These are phyloP conservation scores for Ophiocordyceps camponoti-leonardi DNA, from an alignment of 2,329 filamentous ascomycete genomes.

Conservation along the genomic window DNA sequence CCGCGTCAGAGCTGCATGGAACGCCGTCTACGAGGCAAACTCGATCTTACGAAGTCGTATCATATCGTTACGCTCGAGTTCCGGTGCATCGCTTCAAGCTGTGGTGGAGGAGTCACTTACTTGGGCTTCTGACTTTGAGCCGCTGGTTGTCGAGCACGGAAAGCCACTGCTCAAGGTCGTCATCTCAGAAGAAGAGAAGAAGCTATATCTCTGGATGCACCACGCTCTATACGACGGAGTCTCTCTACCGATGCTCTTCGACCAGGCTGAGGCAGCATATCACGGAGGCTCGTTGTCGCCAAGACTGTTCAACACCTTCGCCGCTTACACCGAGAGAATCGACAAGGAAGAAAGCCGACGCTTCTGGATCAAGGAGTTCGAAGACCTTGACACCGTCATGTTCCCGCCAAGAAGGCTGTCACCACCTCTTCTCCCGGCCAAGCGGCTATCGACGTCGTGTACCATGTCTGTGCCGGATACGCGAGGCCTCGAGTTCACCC, in stretches of 20 bases:
- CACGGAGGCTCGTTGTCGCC: not conserved
- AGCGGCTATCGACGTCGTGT: not conserved
- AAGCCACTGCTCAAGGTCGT: slow-evolving; percentile 1
- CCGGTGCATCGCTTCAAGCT: slow-evolving; percentile 1
- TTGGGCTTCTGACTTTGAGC: slow-evolving; percentile 1
- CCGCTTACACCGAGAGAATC: slow-evolving; percentile 2
- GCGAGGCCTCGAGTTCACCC: slow-evolving; percentile 15
- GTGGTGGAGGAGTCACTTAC: slow-evolving; percentile 4
- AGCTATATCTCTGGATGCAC: slow-evolving; percentile 13
- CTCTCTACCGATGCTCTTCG: slow-evolving; percentile 12
- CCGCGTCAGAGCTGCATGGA: slow-evolving; percentile 12
- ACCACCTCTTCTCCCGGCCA: not conserved
- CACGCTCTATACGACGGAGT: slow-evolving; percentile 21
- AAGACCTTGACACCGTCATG: not conserved
- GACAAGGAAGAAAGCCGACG: not conserved
- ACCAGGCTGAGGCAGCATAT: slow-evolving; percentile 9
- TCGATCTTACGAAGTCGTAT: slow-evolving; percentile 18
- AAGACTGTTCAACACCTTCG: slow-evolving; percentile 2
- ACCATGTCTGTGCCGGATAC: not conserved
- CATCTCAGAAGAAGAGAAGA: not conserved
- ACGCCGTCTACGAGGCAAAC: slow-evolving; percentile 7
- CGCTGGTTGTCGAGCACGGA: not conserved
- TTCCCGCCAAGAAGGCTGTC: not conserved
- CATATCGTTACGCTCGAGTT: slow-evolving; percentile 5
- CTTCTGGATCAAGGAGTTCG: slow-evolving; percentile 1